These are phyloP conservation scores for Graphiopsis chlorocephala DNA, from an alignment of 2,329 filamentous ascomycete species.

Conservation along the genomic window DNA sequence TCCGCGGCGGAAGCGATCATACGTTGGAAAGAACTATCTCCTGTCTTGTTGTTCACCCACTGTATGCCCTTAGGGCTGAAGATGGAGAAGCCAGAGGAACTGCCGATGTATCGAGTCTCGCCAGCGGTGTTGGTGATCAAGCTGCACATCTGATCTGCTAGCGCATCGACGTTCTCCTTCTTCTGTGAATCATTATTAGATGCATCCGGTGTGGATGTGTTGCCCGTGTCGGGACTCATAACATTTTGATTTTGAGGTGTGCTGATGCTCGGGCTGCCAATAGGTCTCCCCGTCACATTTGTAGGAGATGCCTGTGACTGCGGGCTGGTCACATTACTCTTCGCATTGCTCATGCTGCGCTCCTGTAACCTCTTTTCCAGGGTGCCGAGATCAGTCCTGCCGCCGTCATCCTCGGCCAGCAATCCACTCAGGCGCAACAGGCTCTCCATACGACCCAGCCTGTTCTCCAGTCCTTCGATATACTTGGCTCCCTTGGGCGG, in stretches of 20 bases:
- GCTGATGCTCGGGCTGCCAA: conserved; percentile 6
- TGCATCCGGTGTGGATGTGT: background rate
- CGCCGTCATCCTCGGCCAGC: conserved; percentile 74
- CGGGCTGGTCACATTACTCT: conserved; percentile 35
- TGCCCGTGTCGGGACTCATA: conserved; percentile 1
- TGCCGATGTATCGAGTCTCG: conserved; percentile 94
- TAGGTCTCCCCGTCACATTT: background rate
- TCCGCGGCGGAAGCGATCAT: conserved; percentile 89
- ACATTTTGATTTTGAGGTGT: conserved; percentile 10
- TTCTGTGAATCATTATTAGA: conserved; percentile 40
- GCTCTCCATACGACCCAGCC: conserved; percentile 92
- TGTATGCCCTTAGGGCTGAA: conserved; percentile 97
- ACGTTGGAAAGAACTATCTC: conserved; percentile 88
- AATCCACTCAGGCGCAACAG: conserved; percentile 82
- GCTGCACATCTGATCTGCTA: conserved; percentile 99
- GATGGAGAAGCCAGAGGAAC: conserved; percentile 96
- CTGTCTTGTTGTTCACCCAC: conserved; percentile 97
- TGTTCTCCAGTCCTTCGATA: conserved; percentile 93
- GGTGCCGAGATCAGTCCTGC: conserved; percentile 81
- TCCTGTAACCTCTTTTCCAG: conserved; percentile 72
- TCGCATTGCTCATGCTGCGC: conserved; percentile 34
- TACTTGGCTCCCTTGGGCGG: conserved; percentile 98
- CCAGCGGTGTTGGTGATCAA: conserved; percentile 91
- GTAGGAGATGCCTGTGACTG: conserved; percentile 24
- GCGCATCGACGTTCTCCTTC: conserved; percentile 73